Base-by-base conservation (phyloP, 768 basidiomycete species). In the Termitomyces sp. region DNA sequence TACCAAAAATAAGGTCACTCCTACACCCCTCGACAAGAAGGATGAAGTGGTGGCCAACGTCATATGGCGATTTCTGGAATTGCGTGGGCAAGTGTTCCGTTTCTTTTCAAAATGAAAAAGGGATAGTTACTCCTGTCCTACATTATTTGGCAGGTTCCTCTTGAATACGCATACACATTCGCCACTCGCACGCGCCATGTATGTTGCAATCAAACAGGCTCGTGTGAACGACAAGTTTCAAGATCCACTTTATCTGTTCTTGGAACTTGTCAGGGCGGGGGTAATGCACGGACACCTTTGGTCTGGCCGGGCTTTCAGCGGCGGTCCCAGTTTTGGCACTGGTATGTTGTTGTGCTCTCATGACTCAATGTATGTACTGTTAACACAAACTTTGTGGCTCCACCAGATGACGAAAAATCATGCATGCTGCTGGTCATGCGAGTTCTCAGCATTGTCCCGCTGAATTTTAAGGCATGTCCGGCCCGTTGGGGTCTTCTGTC, bases 31-130 rank as follows among this genome's bases (percentile, higher is more conserved):
- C 28, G 96, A 98, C 59, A 98, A 97, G 76, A 98, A 98, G 75
- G 97, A 99, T 65, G 97, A 99, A 71, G 80, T 97, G 0, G 97
- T 99, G 4, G 95, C 95, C 8, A 99, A 99, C 68, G 94, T 96
- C 28, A 91, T 99, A 56, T 98, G 95, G 95, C 85, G 96, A 54
- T 98, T 98, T 82, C 81, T 99, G 56, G 96, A 98, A 71, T 77
- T 98, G 58, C 79, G 97, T 62, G 53, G 52, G 52, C 38, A 38
- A 53, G 52, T 53, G 4, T n/a, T 61, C 50, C 60, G 56, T 56
- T 54, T 45, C 53, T 26, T 55, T 53, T 50, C 42, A 54, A 22
- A 18, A 6, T 54, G 53, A 54, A 44, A 22, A 45, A 24, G 36
- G 55, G 48, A 62, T 61, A 8, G n/a, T 58, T 56, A 24, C 35